Evolutionary conservation across 768 basidiomycete genomes (phyloP), one percentile per base, ranked within the genome.

Genomic region (Neoboletus brunneissimus): DNA sequence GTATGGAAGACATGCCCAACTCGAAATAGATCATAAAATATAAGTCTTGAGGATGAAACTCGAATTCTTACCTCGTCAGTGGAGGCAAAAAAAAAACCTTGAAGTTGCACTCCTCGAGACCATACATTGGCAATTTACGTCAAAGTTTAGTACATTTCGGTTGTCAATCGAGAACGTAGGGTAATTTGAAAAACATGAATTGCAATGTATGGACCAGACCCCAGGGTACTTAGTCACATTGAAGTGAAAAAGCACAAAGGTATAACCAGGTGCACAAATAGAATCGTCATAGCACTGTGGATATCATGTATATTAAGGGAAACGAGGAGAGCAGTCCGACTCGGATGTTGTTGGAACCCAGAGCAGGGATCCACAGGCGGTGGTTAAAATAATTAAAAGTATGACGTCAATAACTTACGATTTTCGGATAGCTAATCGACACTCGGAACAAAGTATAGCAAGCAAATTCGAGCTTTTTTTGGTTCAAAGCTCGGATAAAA

Each of bases 91-190:
- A 43, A 25, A 11, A n/a, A n/a, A n/a, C n/a, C 25, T 11, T 18
- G 25, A 10, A 18, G 18, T n/a, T n/a, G 5, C 3, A 25, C 44
- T 16, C 15, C 16, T 23, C 5, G 16, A 15, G 41, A 22, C 40
- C 20, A 20, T 40, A 7, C 22, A 13, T 22, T 12, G 20, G 42
- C 16, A 43, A 25, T 10, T 6, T 18, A 5, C 18, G 25, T 44
- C 43, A n/a, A 44, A 11, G 25, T 25, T 44, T 43, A 0, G 16
- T 15, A 6, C 20, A 42, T 15, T 15, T 15, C 15, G 22, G 13
- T 23, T 79, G 60, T 83, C 31, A 55, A 64, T 23, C 38, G 38
- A 11, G 38, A 38, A 11, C 20, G n/a, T 40, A 40, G 38, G n/a
- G 9, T 11, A 5, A n/a, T 40, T 40, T 40, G 10, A 40, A 40